Evolutionary conservation across 139 green algal species (phyloP).

Genomic region (Asterochloris erici): DNA sequence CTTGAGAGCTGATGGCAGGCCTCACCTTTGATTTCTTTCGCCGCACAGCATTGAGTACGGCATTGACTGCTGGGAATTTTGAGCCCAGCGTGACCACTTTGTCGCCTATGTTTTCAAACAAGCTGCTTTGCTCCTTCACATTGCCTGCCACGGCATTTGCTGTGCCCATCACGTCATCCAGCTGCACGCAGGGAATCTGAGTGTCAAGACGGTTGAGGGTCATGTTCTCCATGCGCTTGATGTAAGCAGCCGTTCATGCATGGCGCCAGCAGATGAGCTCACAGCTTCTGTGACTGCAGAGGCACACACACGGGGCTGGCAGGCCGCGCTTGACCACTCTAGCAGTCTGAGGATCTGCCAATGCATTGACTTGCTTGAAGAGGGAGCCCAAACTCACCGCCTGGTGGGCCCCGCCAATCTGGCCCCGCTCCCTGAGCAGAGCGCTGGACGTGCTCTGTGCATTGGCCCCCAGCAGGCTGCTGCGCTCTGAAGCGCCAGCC

Average conservation of each 20-base stretch:
- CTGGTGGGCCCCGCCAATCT: constrained; percentile 42
- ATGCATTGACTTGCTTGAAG: background rate
- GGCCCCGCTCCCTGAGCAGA: constrained; percentile 77
- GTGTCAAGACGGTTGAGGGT: background rate
- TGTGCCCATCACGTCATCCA: constrained; percentile 83
- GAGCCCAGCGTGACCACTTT: constrained; percentile 61
- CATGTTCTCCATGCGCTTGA: background rate
- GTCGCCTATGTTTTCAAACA: constrained; percentile 52
- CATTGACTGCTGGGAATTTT: constrained; percentile 83
- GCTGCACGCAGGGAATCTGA: constrained; percentile 25
- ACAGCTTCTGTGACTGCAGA: background rate
- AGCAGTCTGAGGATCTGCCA: too few relatives aligned
- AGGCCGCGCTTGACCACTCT: too few relatives aligned
- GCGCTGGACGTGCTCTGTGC: constrained; percentile 39
- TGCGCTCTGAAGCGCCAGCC: constrained; percentile 21
- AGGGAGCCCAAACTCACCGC: constrained; percentile 7
- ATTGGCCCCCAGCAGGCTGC: background rate
- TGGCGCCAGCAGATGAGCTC: background rate
- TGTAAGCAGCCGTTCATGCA: background rate
- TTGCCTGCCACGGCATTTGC: constrained; percentile 56
- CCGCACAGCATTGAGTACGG: constrained; percentile 78
- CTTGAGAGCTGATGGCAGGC: background rate
- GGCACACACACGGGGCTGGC: too few relatives aligned
- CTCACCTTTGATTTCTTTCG: constrained; percentile 68
- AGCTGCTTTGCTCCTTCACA: constrained; percentile 56